These are phyloP conservation scores for Pisolithus thermaeus DNA, from an alignment of 1,284 basidiomycete species.

Conservation along the genomic window DNA sequence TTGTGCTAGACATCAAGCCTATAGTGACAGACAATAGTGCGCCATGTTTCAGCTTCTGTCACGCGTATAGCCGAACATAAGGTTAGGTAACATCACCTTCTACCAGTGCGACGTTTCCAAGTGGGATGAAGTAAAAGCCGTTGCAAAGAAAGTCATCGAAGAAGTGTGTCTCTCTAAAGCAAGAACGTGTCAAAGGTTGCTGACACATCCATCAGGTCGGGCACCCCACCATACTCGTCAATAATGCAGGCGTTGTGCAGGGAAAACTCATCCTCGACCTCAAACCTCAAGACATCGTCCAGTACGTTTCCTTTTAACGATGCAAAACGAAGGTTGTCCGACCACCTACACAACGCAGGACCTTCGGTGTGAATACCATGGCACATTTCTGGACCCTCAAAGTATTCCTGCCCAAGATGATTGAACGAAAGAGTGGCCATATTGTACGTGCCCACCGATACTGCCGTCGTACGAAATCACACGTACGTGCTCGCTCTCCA, in stretches of 20 bases:
- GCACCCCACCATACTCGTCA: constrained; percentile 84
- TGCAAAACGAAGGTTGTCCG: background rate
- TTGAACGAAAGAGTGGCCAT: constrained; percentile 74
- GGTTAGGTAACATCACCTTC: constrained; percentile 71
- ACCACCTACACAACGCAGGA: constrained; percentile 42
- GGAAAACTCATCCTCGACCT: constrained; percentile 84
- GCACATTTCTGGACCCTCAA: constrained; percentile 90
- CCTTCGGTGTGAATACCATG: constrained; percentile 84
- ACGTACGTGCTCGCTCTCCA: background rate
- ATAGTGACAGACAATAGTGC: constrained; percentile 71
- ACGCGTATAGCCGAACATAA: background rate
- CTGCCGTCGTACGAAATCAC: background rate
- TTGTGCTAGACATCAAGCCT: constrained; percentile 79
- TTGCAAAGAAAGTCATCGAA: constrained; percentile 64
- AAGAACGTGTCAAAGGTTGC: background rate
- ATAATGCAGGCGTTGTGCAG: constrained; percentile 95
- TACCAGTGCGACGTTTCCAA: constrained; percentile 90
- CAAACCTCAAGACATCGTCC: constrained; percentile 67
- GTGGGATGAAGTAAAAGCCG: constrained; percentile 71
- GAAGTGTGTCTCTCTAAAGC: constrained; percentile 45
- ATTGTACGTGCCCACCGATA: constrained; percentile 50
- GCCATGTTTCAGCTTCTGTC: constrained; percentile 16
- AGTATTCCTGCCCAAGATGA: constrained; percentile 89
- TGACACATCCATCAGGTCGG: constrained; percentile 55
- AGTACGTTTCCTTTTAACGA: constrained; percentile 45